A percentile compares a stretch with the other conserved stretches of the same genome.
Conservation (phyloP, 129 eudicot genomes). For the Arctium lappa region DNA sequence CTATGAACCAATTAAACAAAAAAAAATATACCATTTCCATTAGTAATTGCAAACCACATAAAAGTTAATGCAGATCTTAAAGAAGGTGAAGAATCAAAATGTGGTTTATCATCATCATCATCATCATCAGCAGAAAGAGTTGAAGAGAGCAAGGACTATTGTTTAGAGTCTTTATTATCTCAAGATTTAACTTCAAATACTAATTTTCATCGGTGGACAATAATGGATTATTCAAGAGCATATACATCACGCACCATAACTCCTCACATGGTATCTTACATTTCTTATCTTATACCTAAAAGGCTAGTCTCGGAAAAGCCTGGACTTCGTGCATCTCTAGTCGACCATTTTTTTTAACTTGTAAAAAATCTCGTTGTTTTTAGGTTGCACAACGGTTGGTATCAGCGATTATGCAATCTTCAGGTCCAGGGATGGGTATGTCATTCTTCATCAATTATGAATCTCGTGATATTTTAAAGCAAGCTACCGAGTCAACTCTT, state of each 20-base stretch:
- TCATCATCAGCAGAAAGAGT: not conserved
- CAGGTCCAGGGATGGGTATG: constrained; percentile 43
- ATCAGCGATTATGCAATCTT: constrained; percentile 48
- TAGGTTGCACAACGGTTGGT: constrained; percentile 80
- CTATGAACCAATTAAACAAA: too few species aligned
- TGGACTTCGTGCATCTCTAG: too few species aligned
- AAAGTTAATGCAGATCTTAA: not conserved
- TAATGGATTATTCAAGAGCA: constrained; percentile 14
- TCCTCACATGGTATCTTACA: not conserved
- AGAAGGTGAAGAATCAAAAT: not conserved
- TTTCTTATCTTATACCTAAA: not conserved
- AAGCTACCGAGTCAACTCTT: constrained; percentile 81
- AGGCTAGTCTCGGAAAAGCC: too few species aligned
- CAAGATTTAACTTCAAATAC: not conserved
- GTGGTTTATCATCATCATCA: not conserved
- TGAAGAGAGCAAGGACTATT: not conserved
- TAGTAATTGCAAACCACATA: too few species aligned
- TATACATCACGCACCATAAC: not conserved
- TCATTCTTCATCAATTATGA: constrained; percentile 75
- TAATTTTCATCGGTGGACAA: not conserved
- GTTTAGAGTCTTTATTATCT: not conserved
- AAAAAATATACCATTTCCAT: too few species aligned
- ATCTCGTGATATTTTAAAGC: constrained; percentile 54
- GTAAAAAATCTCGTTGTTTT: not conserved
- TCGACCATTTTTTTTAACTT: not conserved